Conservation (phyloP, 208 protist species). For the Wallacemonas rigidus region DNA sequence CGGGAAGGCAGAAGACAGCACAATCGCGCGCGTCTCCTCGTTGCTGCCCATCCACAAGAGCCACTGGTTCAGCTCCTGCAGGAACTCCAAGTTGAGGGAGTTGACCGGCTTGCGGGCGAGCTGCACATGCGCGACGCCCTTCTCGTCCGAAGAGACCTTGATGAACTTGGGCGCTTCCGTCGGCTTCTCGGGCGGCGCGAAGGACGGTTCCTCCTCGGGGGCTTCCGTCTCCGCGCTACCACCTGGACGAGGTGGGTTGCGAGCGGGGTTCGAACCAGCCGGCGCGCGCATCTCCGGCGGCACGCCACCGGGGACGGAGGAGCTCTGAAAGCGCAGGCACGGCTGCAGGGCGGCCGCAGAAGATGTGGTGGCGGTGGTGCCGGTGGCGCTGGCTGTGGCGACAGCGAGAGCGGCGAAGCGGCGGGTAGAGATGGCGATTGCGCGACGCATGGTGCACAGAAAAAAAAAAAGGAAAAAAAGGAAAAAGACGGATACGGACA, state of each 20-base stretch:
- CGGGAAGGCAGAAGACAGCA: constrained; percentile 69
- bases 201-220: constrained; percentile 33
- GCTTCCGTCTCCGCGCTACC: constrained; percentile 2
- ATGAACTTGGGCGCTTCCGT: constrained; percentile 71
- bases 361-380: not conserved
- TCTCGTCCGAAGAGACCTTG: constrained; percentile 50
- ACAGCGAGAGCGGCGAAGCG: constrained; percentile 9
- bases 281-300: constrained; percentile 36
- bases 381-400: not conserved
- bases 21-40: constrained; percentile 64
- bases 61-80: constrained; percentile 85
- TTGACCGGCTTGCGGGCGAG: constrained; percentile 66
- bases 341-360: constrained; percentile 10
- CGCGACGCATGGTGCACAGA: constrained; percentile 29
- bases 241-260: constrained; percentile 11
- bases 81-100: constrained; percentile 69
- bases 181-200: constrained; percentile 69
- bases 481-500: constrained; percentile 6
- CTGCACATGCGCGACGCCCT: constrained; percentile 61
- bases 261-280: not conserved
- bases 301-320: constrained; percentile 31
- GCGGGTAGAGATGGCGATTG: constrained; percentile 18
- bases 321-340: constrained; percentile 20
- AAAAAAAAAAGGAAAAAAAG: not conserved
- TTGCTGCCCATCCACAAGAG: constrained; percentile 83